Evolutionary conservation across 805 yeast species (phyloP), one percentile per base, ranked within the genome.

Genomic region (Candida schatavii): DNA sequence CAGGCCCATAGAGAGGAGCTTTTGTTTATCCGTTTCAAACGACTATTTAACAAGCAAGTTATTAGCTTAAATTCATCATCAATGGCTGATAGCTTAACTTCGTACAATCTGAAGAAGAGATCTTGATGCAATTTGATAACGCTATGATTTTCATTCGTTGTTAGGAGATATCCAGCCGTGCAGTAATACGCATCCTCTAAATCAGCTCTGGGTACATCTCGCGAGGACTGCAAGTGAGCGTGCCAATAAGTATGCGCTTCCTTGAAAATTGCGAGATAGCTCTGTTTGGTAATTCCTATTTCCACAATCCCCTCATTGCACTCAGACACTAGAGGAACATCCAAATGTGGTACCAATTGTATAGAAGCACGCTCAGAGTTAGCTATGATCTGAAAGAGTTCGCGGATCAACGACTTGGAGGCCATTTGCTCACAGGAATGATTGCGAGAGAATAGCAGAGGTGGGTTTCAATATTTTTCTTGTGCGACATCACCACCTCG

Each of bases 141-240:
- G 14, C 64, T 57, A 40, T 64, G 65, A 47, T 66, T 57, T 39
- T 70, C 75, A 44, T 68, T 65, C 14, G 73, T 64, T 13, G 72
- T 68, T 14, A 61, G 33, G 31, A 70, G 46, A 35, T 56, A 57
- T 2, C 70, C 64, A n/a, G 65, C 36, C 0, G 70, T 61, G 49
- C 62, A 59, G 37, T 50, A 48, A 41, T 66, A 67, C 15, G 52
- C 10, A 5, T 51, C 44, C 46, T 45, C 39, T 13, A 48, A 49
- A 14, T 41, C 35, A 33, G 17, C 27, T 29, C 17, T 40, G 10
- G 5, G 6, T 15, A 1, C 40, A 18, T 37, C 20, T 3, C 14
- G 14, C 14, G 27, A 26, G 10, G 25, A 18, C 6, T 9, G 27
- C 11, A 23, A 20, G 6, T n/a, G n/a, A 14, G 19, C 30, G 31